Evolutionary conservation across 257 asterid species (phyloP).

Genomic region (Solanum corneliomulleri): DNA sequence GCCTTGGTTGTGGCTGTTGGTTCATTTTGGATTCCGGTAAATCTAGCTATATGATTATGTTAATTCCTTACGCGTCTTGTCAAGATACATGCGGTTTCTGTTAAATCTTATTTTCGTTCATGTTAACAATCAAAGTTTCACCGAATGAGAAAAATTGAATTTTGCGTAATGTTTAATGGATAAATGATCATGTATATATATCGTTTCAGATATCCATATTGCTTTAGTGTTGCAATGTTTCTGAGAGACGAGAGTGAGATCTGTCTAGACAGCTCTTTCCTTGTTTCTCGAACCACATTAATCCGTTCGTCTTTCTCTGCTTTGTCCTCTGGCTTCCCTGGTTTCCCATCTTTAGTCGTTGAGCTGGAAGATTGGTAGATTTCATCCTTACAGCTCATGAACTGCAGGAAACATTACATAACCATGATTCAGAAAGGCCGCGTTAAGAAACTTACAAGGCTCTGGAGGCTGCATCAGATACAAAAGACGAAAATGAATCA

Average conservation of each 20-base stretch:
- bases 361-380: background rate
- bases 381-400: background rate
- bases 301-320: background rate
- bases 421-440: conserved; percentile 20
- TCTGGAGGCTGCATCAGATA: conserved; percentile 23
- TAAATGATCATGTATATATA: background rate
- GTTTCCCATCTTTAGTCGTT: background rate
- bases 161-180: background rate
- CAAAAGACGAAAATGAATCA: conserved; percentile 7
- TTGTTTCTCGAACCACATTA: background rate
- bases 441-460: conserved; percentile 8
- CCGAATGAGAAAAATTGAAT: background rate
- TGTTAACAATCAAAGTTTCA: background rate
- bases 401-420: conserved; percentile 76
- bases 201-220: background rate
- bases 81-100: background rate
- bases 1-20: conserved; percentile 47
- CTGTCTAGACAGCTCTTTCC: background rate
- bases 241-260: background rate
- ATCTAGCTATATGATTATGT: background rate
- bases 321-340: background rate
- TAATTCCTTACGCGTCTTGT: background rate
- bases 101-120: background rate
- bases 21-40: conserved; percentile 65
- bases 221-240: background rate